These are phyloP conservation scores for Jaenimonas drosophilae DNA, from an alignment of 208 protist genomes.

Conservation along the genomic window DNA sequence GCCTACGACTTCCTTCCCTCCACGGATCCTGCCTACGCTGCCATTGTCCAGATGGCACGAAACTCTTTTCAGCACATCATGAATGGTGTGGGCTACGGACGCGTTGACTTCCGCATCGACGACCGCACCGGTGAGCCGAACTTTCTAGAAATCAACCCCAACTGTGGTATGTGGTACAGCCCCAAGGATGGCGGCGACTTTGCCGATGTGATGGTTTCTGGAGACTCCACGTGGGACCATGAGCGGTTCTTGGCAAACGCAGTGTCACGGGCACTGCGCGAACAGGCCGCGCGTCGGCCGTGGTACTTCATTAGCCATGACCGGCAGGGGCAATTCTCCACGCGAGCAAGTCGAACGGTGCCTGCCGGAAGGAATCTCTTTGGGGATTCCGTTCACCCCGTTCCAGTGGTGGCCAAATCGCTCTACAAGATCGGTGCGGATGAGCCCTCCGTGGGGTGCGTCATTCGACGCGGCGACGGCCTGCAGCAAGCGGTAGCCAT, in stretches of 20 bases:
- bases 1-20: slow-evolving; percentile 53
- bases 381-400: slow-evolving; percentile 48
- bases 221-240: slow-evolving; percentile 71
- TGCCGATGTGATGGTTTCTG: slow-evolving; percentile 74
- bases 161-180: slow-evolving; percentile 87
- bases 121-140: slow-evolving; percentile 45
- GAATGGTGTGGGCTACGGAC: slow-evolving; percentile 80
- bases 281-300: slow-evolving; percentile 56
- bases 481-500: slow-evolving; percentile 62
- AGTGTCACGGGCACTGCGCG: slow-evolving; percentile 36
- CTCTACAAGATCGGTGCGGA: slow-evolving; percentile 69
- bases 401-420: slow-evolving; percentile 65
- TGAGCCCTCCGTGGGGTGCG: slow-evolving; percentile 62
- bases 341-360: slow-evolving; percentile 63
- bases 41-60: slow-evolving; percentile 64
- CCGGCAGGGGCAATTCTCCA: slow-evolving; percentile 65
- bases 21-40: slow-evolving; percentile 60
- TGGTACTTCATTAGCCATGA: slow-evolving; percentile 86
- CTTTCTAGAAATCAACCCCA: slow-evolving; percentile 88
- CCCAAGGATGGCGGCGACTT: slow-evolving; percentile 78
- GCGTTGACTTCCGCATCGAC: slow-evolving; percentile 84
- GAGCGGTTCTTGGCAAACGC: slow-evolving; percentile 67
- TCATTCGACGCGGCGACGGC: slow-evolving; percentile 61
- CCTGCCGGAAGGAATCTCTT: slow-evolving; percentile 59
- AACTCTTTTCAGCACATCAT: slow-evolving; percentile 80